phyloP scores from a whole-genome alignment of 257 asterid species.

The Avicennia marina region DNA sequence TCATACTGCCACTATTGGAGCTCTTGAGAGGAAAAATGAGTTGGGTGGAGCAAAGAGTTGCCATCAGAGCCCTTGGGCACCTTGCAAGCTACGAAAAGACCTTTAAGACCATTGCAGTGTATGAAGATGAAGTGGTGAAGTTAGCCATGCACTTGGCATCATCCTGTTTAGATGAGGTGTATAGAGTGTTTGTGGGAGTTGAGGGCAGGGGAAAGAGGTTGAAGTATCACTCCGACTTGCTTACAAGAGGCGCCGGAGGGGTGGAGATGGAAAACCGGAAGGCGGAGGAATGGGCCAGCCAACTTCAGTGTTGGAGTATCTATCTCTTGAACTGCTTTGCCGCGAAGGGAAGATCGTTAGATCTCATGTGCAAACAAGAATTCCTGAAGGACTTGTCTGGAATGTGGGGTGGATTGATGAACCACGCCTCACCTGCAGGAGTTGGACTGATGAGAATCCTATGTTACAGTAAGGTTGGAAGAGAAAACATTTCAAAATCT shows the following conservation, averaged over 20 bases:
- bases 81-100: constrained; percentile 68
- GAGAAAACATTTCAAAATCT: constrained; percentile 46
- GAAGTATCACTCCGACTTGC: constrained; percentile 47
- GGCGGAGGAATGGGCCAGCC: constrained; percentile 92
- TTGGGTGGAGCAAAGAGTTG: constrained; percentile 91
- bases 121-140: constrained; percentile 50
- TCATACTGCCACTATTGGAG: constrained; percentile 49
- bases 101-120: constrained; percentile 32
- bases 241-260: constrained; percentile 68
- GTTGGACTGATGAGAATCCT: constrained; percentile 59
- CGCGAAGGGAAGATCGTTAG: constrained; percentile 45
- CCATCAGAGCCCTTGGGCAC: constrained; percentile 79
- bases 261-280: constrained; percentile 55
- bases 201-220: constrained; percentile 30
- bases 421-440: constrained; percentile 63
- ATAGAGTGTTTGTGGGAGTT: constrained; percentile 45
- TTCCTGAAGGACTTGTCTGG: constrained; percentile 48
- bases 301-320: constrained; percentile 78
- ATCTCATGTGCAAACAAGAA: constrained; percentile 43
- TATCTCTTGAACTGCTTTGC: constrained; percentile 80
- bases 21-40: constrained; percentile 72
- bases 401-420: constrained; percentile 78
- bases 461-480: constrained; percentile 57
- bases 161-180: constrained; percentile 52
- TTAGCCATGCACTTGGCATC: constrained; percentile 52